Base-by-base conservation (phyloP, 1,284 basidiomycete species). In the Leccinum subfulvum region DNA sequence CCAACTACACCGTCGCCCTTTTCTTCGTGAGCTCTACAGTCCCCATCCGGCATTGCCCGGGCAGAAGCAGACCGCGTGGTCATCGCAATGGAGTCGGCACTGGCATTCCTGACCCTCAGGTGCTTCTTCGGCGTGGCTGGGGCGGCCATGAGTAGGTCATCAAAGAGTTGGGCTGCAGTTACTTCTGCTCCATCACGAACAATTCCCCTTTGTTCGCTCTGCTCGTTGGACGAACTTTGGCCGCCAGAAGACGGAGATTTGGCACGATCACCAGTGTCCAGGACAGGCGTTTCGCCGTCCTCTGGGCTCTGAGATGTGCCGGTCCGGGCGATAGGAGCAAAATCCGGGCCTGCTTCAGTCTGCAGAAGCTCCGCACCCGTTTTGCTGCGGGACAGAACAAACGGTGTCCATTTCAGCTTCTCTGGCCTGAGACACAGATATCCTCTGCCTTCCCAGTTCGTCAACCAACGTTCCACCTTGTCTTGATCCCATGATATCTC, bases 401-500 rank as follows among this genome's bases (percentile, higher is more conserved):
- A 98, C 5, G 97, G 97, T 65, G 90, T 95, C 92, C 97, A 99
- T 72, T 94, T 95, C 65, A 99, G 82, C 74, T 89, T 89, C 70
- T 96, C 94, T 0, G 95, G 89, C 65, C 85, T 87, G 58, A 99
- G 82, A 69, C 79, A 84, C 64, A 96, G 72, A 71, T 96, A 92
- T 1, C 90, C 91, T 76, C 97, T 98, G 21, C 79, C 77, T 67
- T 92, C 88, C 85, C 92, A 93, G 59, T 82, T 84, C 30, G 76
- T 76, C 60, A 98, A 69, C 72, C 90, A 91, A 44, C 80, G 81
- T 8, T 82, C 79, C 47, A 98, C 89, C 65, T 84, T 81, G n/a
- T 81, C 82, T 4, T 78, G 84, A 65, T 95, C 88, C 82, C 90
- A 93, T 57, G 80, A 80, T 56, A 98, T 90, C 28, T 85, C 80